Conservation (phyloP, 2,329 filamentous ascomycete genomes). For the Aspergillus arachidicola region DNA sequence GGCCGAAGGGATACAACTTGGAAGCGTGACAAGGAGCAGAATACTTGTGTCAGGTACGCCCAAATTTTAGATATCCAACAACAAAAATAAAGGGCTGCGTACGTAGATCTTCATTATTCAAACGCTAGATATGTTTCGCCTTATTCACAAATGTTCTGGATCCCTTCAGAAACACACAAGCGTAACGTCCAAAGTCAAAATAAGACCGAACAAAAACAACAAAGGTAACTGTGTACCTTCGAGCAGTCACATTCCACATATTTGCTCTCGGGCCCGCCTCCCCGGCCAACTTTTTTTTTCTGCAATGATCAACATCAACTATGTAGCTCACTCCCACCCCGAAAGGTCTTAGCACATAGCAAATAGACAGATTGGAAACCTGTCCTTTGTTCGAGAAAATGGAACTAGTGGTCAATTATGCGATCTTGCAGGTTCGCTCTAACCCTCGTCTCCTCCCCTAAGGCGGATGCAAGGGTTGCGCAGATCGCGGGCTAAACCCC, state of each 20-base stretch:
- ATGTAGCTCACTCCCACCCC: slow-evolving; percentile 2
- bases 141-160: background rate
- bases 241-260: slow-evolving; percentile 24
- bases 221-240: slow-evolving; percentile 4
- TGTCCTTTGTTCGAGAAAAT: slow-evolving; percentile 16
- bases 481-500: slow-evolving; percentile 14
- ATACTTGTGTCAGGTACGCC: background rate
- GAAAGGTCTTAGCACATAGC: slow-evolving; percentile 8
- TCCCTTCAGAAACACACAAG: background rate
- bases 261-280: slow-evolving; percentile 14
- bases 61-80: background rate
- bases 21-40: background rate
- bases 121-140: background rate
- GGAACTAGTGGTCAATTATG: slow-evolving; percentile 15
- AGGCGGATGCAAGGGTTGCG: slow-evolving; percentile 22
- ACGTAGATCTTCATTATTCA: background rate
- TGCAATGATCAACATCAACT: slow-evolving; percentile 11
- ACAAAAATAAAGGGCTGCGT: background rate
- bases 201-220: background rate
- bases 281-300: slow-evolving; percentile 14
- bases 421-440: slow-evolving; percentile 7
- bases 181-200: background rate
- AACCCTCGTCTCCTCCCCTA: slow-evolving; percentile 7
- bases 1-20: background rate
- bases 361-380: slow-evolving; percentile 20